Percentiles rank a stretch among this genome's conserved stretches.
Conservation (phyloP, 2,329 filamentous ascomycete genomes). For the Elsinoe arachidis region DNA sequence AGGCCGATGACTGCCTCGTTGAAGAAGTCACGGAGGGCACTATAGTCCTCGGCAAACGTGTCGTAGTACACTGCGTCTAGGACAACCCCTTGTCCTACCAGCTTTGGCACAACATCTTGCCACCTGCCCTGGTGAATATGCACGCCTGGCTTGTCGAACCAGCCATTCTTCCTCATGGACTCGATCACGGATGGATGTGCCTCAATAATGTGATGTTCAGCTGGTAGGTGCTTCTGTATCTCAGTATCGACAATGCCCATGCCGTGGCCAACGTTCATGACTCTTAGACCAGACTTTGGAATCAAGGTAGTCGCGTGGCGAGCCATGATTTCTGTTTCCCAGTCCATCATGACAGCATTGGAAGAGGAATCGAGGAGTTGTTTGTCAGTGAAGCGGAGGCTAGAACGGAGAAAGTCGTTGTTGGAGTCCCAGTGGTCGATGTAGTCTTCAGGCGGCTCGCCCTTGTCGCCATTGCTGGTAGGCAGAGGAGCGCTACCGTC, state of each 20-base stretch:
- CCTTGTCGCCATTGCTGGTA: slow-evolving; percentile 17
- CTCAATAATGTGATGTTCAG: slow-evolving; percentile 43
- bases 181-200: slow-evolving; percentile 42
- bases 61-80: slow-evolving; percentile 74
- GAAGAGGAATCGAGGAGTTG: slow-evolving; percentile 40
- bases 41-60: slow-evolving; percentile 92
- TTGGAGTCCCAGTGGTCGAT: slow-evolving; percentile 31
- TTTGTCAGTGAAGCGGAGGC: slow-evolving; percentile 39
- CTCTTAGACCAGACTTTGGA: slow-evolving; percentile 32
- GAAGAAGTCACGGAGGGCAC: slow-evolving; percentile 77
- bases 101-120: slow-evolving; percentile 40
- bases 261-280: slow-evolving; percentile 43
- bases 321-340: slow-evolving; percentile 43
- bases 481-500: no score
- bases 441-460: slow-evolving; percentile 16
- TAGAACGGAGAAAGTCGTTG: slow-evolving; percentile 40
- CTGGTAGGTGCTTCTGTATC: slow-evolving; percentile 37
- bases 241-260: slow-evolving; percentile 44
- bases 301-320: slow-evolving; percentile 38
- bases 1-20: slow-evolving; percentile 75
- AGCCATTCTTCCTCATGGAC: slow-evolving; percentile 40
- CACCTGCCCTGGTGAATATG: slow-evolving; percentile 41
- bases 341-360: slow-evolving; percentile 47
- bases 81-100: slow-evolving; percentile 34
- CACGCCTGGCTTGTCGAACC: slow-evolving; percentile 42